phyloP scores from a whole-genome alignment of 345 rosid genomes.

The Reutealis trisperma region DNA sequence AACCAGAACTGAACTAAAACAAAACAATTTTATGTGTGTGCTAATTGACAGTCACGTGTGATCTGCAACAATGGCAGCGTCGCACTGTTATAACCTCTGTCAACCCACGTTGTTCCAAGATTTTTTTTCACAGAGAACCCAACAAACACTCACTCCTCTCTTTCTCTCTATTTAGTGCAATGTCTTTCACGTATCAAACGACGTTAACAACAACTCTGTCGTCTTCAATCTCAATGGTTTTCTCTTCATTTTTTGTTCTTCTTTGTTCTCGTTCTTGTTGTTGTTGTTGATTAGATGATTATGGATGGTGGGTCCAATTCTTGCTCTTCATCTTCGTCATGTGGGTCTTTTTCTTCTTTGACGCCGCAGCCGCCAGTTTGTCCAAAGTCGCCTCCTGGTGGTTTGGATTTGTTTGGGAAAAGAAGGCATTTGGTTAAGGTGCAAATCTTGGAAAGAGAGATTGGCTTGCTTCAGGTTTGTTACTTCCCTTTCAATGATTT shows the following conservation, averaged over 20 bases:
- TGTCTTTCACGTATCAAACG: not conserved
- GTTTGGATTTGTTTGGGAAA: constrained; percentile 47
- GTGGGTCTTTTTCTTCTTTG: constrained; percentile 15
- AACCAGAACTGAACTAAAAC: not conserved
- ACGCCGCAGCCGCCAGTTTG: constrained; percentile 18
- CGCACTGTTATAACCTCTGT: constrained; percentile 9
- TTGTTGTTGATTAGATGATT: not conserved
- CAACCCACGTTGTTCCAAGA: constrained; percentile 9
- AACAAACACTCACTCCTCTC: not conserved
- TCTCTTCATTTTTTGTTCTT: not conserved
- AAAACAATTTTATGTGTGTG: not conserved
- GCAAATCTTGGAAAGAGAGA: constrained; percentile 51
- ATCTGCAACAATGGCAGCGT: constrained; percentile 26
- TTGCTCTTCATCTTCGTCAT: constrained; percentile 1
- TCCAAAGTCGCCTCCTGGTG: constrained; percentile 45
- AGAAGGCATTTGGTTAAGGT: constrained; percentile 45
- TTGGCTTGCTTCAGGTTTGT: constrained; percentile 42
- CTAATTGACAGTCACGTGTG: constrained; percentile 40
- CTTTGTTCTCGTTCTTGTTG: not conserved
- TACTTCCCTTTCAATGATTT: constrained; percentile 6
- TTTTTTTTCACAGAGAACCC: not conserved
- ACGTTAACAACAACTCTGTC: not conserved
- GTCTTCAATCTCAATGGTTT: not conserved
- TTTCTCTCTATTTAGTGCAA: not conserved
- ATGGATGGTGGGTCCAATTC: not conserved